phyloP scores from a whole-genome alignment of 2,329 filamentous ascomycete species.

The Diaporthe humulicola region DNA sequence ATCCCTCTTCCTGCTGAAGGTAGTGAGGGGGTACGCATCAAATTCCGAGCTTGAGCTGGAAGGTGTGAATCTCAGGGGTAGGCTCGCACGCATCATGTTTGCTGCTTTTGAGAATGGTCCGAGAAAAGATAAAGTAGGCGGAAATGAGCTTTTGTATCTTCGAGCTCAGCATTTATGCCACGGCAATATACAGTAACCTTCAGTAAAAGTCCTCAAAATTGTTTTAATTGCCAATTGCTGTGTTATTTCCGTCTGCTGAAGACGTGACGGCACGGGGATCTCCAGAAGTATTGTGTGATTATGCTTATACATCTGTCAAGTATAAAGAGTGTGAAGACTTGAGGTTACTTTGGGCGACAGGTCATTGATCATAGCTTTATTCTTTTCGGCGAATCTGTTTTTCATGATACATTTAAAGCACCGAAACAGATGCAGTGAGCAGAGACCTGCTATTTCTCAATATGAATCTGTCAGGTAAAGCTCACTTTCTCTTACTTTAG shows the following conservation, averaged over 20 bases:
- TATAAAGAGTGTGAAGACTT: background rate
- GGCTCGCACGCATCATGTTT: background rate
- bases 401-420: no score
- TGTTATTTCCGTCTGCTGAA: background rate
- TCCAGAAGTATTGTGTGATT: background rate
- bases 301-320: background rate
- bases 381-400: no score
- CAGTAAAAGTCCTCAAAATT: background rate
- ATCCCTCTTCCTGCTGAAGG: constrained; percentile 41
- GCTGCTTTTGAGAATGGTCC: background rate
- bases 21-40: constrained; percentile 44
- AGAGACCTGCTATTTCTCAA: background rate
- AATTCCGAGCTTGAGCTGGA: background rate
- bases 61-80: background rate
- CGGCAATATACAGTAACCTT: background rate
- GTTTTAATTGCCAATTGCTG: background rate
- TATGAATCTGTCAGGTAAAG: background rate
- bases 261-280: background rate
- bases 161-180: background rate
- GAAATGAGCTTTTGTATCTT: background rate
- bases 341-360: background rate
- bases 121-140: background rate
- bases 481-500: background rate
- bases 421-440: no score
- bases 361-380: background rate